Evolutionary conservation across 2,329 filamentous ascomycete species (phyloP).

Genomic region (Aspergillus piperis): DNA sequence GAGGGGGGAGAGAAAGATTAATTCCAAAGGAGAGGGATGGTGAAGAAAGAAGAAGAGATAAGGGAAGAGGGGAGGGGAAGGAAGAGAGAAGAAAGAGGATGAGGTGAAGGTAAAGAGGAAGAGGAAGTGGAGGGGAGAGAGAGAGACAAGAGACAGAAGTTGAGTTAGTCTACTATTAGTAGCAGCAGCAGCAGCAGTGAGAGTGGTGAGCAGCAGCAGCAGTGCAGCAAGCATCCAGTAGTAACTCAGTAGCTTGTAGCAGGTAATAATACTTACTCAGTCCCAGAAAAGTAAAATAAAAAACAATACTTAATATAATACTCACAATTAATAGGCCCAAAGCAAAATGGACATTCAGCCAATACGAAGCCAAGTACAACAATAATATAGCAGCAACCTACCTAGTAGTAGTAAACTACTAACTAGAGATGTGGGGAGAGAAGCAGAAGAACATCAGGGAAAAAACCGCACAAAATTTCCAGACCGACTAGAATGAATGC

Average conservation of each 20-base stretch:
- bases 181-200: neutral
- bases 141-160: slow-evolving; percentile 6
- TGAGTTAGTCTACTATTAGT: slow-evolving; percentile 12
- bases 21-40: slow-evolving; percentile 26
- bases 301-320: slow-evolving; percentile 10
- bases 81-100: slow-evolving; percentile 16
- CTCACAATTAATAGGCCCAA: slow-evolving; percentile 5
- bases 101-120: neutral
- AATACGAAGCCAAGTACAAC: slow-evolving; percentile 1
- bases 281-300: neutral
- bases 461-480: neutral
- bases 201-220: neutral
- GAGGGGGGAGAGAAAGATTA: slow-evolving; percentile 18
- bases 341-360: slow-evolving; percentile 3
- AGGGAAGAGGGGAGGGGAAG: slow-evolving; percentile 15
- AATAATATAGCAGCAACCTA: slow-evolving; percentile 2
- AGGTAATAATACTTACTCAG: slow-evolving; percentile 7
- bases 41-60: slow-evolving; percentile 22
- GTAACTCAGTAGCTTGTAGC: neutral
- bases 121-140: neutral
- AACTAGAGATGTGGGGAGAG: slow-evolving; percentile 4
- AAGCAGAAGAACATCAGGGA: neutral
- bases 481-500: neutral
- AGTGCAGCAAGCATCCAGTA: neutral
- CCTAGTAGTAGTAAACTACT: too few relatives aligned